A percentile compares a stretch with the other conserved stretches of the same genome.
Evolutionary conservation across 2,329 filamentous ascomycete genomes (phyloP).

Genomic region (Zasmidium cellare): DNA sequence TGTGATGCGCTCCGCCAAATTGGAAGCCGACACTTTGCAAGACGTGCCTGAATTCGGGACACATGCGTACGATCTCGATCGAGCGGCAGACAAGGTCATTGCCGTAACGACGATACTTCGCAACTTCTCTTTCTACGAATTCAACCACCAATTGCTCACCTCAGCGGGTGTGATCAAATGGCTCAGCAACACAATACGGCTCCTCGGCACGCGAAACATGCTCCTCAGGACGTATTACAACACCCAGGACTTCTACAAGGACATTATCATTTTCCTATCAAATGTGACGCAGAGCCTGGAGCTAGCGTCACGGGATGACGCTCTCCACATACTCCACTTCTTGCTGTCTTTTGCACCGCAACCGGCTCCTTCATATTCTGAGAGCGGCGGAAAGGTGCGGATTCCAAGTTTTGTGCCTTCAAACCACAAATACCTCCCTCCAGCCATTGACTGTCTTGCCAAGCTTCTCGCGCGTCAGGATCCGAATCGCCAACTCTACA

Average conservation of each 20-base stretch:
- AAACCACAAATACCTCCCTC: constrained; percentile 82
- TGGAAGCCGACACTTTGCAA: constrained; percentile 71
- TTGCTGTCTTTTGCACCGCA: constrained; percentile 85
- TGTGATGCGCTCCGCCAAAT: constrained; percentile 72
- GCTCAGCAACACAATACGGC: constrained; percentile 77
- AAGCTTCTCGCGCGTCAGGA: constrained; percentile 92
- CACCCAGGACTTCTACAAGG: constrained; percentile 96
- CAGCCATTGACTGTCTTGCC: constrained; percentile 85
- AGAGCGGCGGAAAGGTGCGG: constrained; percentile 53
- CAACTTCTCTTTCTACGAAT: constrained; percentile 83
- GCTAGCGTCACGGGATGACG: constrained; percentile 83
- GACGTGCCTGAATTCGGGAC: constrained; percentile 74
- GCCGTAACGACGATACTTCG: constrained; percentile 90
- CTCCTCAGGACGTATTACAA: constrained; percentile 79
- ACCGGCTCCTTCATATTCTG: constrained; percentile 62
- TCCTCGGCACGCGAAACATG: constrained; percentile 85
- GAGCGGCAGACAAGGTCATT: constrained; percentile 81
- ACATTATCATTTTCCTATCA: constrained; percentile 82
- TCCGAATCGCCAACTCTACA: constrained; percentile 84
- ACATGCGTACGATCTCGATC: constrained; percentile 76
- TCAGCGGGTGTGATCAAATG: constrained; percentile 79
- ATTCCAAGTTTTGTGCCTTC: constrained; percentile 80
- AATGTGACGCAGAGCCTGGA: constrained; percentile 78
- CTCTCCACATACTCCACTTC: constrained; percentile 82
- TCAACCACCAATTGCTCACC: constrained; percentile 74